These are phyloP conservation scores for Camellia oleifera DNA, from an alignment of 179 eudicot species.

Conservation along the genomic window DNA sequence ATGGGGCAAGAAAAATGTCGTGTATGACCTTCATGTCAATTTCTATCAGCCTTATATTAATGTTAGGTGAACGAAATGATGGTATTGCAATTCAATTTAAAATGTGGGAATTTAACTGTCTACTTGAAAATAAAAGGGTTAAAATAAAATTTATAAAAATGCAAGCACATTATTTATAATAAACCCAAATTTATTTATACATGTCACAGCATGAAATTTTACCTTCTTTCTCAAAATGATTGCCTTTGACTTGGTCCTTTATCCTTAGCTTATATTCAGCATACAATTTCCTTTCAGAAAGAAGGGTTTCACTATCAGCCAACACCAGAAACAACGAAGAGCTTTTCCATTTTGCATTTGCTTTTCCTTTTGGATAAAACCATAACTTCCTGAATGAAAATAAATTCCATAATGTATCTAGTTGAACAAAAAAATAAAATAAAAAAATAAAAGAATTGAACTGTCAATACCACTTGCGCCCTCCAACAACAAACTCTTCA, in stretches of 20 bases:
- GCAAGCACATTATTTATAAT: not conserved
- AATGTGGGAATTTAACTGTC: no score
- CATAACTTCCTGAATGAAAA: not conserved
- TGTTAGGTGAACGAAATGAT: no score
- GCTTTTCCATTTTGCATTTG: not conserved
- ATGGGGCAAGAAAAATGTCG: no score
- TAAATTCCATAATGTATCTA: not conserved
- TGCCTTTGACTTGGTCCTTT: not conserved
- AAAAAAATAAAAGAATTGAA: no score
- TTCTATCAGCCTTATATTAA: no score
- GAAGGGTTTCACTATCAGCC: not conserved
- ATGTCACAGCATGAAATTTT: not conserved
- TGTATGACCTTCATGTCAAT: no score
- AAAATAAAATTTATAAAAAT: no score
- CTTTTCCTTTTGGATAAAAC: not conserved
- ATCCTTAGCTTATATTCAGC: not conserved
- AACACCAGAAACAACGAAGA: not conserved
- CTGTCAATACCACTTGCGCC: not conserved
- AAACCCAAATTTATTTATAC: no score
- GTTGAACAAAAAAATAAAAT: not conserved
- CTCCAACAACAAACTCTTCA: not conserved
- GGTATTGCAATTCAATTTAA: no score
- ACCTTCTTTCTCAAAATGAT: not conserved
- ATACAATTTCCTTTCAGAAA: not conserved
- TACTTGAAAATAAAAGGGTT: not conserved